These are phyloP conservation scores for Silene coronaria DNA, from an alignment of 179 eudicot species.

Conservation along the genomic window DNA sequence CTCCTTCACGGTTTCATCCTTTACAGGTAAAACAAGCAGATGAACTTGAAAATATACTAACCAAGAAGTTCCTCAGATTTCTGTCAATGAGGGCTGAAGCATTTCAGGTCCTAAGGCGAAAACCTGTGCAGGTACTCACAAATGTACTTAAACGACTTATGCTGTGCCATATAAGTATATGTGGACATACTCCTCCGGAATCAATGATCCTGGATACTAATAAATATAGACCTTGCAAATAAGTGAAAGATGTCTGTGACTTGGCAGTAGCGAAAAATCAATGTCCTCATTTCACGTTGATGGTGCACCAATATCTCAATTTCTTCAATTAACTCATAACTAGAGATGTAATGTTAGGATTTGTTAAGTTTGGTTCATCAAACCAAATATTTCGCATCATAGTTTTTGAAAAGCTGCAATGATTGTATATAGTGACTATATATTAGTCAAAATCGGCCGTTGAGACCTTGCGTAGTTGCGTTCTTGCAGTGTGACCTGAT, in stretches of 20 bases:
- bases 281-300: too few species aligned
- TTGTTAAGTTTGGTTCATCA: neutral
- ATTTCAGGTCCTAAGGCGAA: constrained; percentile 90
- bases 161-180: neutral
- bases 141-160: neutral
- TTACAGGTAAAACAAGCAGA: constrained; percentile 89
- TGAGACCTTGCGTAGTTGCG: too few species aligned
- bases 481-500: neutral
- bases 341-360: too few species aligned
- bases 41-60: constrained; percentile 89
- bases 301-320: too few species aligned
- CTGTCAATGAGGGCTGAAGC: constrained; percentile 98
- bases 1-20: neutral
- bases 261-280: too few species aligned
- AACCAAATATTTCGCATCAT: neutral
- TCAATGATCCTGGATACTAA: neutral
- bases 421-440: neutral
- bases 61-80: constrained; percentile 94
- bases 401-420: neutral
- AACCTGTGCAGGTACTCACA: constrained; percentile 77
- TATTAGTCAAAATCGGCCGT: neutral
- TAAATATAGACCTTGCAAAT: neutral
- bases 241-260: neutral
- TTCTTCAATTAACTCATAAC: neutral
- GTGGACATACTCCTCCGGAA: neutral